phyloP scores from a whole-genome alignment of 2,329 filamentous ascomycete species.

The Ascochyta pisi region DNA sequence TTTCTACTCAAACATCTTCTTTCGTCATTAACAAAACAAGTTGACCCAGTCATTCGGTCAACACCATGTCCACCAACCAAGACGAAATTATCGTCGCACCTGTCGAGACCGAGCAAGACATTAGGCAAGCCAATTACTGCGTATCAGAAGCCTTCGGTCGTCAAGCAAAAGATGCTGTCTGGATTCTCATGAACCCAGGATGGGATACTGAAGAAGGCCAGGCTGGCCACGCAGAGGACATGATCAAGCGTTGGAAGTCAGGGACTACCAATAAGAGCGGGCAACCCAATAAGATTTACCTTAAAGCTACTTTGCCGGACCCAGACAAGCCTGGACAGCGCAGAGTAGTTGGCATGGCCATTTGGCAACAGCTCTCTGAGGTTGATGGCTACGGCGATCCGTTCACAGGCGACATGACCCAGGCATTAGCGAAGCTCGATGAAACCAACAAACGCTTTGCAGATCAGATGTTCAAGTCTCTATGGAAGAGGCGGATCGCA shows the following conservation, averaged over 20 bases:
- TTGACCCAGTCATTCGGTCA: not conserved
- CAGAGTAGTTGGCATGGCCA: slow-evolving; percentile 59
- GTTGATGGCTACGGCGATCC: slow-evolving; percentile 58
- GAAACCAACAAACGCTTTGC: slow-evolving; percentile 57
- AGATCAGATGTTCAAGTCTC: slow-evolving; percentile 53
- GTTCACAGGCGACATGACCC: slow-evolving; percentile 32
- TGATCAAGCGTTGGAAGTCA: slow-evolving; percentile 54
- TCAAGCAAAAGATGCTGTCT: slow-evolving; percentile 61
- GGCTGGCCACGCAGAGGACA: slow-evolving; percentile 43
- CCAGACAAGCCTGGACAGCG: slow-evolving; percentile 33
- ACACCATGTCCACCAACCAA: slow-evolving; percentile 21
- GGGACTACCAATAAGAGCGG: slow-evolving; percentile 53
- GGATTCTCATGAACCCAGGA: slow-evolving; percentile 60
- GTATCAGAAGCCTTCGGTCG: slow-evolving; percentile 56
- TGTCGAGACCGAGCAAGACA: slow-evolving; percentile 32
- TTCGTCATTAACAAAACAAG: too few relatives aligned
- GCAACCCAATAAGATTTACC: slow-evolving; percentile 59
- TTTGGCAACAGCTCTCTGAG: slow-evolving; percentile 62
- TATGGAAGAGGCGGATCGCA: slow-evolving; percentile 49
- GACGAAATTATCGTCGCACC: slow-evolving; percentile 25
- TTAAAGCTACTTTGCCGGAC: slow-evolving; percentile 60
- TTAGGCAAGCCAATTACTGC: slow-evolving; percentile 41
- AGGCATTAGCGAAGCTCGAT: slow-evolving; percentile 47
- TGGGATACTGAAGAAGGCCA: slow-evolving; percentile 61
- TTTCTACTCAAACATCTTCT: not conserved